phyloP scores from a whole-genome alignment of 139 green algal species.

The Deuterostichococcus epilithicus region DNA sequence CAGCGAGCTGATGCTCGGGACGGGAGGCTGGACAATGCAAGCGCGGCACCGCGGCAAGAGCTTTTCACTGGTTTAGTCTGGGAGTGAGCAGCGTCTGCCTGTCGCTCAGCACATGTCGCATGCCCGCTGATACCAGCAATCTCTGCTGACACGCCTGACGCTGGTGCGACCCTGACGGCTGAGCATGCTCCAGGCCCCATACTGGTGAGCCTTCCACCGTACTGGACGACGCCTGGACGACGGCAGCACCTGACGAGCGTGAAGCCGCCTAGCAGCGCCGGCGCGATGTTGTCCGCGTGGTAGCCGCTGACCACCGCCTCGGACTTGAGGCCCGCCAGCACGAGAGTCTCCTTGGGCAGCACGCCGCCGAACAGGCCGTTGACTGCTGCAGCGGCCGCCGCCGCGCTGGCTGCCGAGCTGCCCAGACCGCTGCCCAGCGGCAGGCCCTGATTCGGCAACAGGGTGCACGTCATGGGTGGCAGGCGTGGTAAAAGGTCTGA shows the following conservation, averaged over 20 bases:
- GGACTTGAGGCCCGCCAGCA: conserved; percentile 74
- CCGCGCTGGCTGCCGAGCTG: conserved; percentile 84
- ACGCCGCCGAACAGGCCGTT: conserved; percentile 90
- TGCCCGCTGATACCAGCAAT: too few relatives aligned
- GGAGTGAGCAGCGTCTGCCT: too few relatives aligned
- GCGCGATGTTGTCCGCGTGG: conserved; percentile 95
- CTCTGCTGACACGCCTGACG: too few relatives aligned
- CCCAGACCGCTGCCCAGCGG: conserved; percentile 91
- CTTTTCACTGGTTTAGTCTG: too few relatives aligned
- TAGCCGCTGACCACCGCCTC: conserved; percentile 92
- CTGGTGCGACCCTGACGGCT: too few relatives aligned
- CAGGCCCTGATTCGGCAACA: conserved; percentile 55
- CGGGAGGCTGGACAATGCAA: too few relatives aligned
- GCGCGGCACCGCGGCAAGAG: too few relatives aligned
- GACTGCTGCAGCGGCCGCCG: conserved; percentile 78
- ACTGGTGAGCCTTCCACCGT: too few relatives aligned
- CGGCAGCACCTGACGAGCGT: conserved; percentile 72
- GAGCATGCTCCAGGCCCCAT: too few relatives aligned
- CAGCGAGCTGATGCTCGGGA: too few relatives aligned
- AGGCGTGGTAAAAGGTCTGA: neutral
- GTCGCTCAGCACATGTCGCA: too few relatives aligned
- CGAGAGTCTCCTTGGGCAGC: conserved; percentile 71
- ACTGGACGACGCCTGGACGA: neutral
- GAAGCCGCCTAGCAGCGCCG: conserved; percentile 90
- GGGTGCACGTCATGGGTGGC: neutral